Conservation (phyloP, 164 flowering plant species). For the Berberis vulgaris region DNA sequence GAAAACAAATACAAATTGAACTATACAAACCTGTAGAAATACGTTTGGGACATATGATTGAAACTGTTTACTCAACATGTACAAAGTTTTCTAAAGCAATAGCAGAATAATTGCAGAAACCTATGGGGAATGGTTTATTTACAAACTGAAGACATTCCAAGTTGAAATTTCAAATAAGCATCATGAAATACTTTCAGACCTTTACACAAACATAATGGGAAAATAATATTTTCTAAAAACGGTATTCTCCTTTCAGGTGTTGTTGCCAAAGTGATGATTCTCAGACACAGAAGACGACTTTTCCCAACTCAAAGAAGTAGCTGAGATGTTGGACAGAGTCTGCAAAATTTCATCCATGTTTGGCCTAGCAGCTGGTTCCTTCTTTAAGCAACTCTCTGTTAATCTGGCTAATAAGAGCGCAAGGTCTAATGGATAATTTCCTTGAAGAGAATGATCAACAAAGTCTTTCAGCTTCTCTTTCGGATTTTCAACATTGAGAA, state of each 20-base stretch:
- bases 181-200: too few relatives aligned
- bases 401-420: conserved; percentile 32
- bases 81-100: too few relatives aligned
- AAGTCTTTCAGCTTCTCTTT: conserved; percentile 27
- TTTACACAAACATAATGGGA: too few relatives aligned
- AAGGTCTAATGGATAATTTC: conserved; percentile 37
- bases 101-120: too few relatives aligned
- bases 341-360: conserved; percentile 43
- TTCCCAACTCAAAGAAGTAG: conserved; percentile 31
- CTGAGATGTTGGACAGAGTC: conserved; percentile 25
- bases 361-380: conserved; percentile 39
- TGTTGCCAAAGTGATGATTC: background rate
- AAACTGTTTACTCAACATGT: too few relatives aligned
- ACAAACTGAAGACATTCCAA: too few relatives aligned
- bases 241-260: background rate
- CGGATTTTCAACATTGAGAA: conserved; percentile 19
- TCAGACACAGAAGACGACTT: background rate
- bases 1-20: too few relatives aligned
- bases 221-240: too few relatives aligned
- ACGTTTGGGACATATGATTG: too few relatives aligned
- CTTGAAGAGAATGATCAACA: conserved; percentile 46
- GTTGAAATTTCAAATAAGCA: too few relatives aligned
- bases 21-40: too few relatives aligned
- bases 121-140: too few relatives aligned
- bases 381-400: conserved; percentile 34